Evolutionary conservation across 2,329 filamentous ascomycete species (phyloP).

Genomic region (Sclerotinia nivalis): DNA sequence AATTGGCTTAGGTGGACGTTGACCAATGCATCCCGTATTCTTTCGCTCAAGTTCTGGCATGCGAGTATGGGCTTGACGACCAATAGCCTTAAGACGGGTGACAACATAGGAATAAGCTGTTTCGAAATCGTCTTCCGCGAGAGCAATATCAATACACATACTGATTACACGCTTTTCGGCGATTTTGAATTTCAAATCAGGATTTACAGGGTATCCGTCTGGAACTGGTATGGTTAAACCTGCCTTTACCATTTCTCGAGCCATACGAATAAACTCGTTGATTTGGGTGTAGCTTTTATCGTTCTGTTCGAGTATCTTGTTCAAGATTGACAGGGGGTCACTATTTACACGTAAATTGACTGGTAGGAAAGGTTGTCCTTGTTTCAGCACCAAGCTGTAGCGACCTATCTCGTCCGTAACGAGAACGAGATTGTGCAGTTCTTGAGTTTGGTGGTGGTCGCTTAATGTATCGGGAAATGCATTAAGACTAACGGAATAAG

Average conservation of each 20-base stretch:
- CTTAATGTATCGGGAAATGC: slow-evolving; percentile 62
- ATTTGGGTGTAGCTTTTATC: slow-evolving; percentile 70
- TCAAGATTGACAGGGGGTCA: slow-evolving; percentile 73
- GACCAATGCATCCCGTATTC: slow-evolving; percentile 33
- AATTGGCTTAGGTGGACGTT: slow-evolving; percentile 34
- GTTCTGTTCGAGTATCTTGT: slow-evolving; percentile 75
- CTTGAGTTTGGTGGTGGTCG: slow-evolving; percentile 52
- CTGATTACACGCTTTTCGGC: slow-evolving; percentile 70
- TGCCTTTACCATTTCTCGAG: slow-evolving; percentile 63
- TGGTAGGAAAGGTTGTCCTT: slow-evolving; percentile 77
- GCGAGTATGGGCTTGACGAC: slow-evolving; percentile 36
- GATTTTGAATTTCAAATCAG: slow-evolving; percentile 34
- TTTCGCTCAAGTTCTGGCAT: slow-evolving; percentile 30
- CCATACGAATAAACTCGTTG: slow-evolving; percentile 71
- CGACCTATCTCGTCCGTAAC: slow-evolving; percentile 75
- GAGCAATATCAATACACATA: slow-evolving; percentile 77
- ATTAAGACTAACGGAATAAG: slow-evolving; percentile 52
- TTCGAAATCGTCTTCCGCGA: slow-evolving; percentile 78
- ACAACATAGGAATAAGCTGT: slow-evolving; percentile 84
- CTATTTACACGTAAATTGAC: slow-evolving; percentile 74
- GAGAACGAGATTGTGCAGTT: slow-evolving; percentile 64
- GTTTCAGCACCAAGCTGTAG: slow-evolving; percentile 75
- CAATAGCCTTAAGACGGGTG: slow-evolving; percentile 58
- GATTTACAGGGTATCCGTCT: slow-evolving; percentile 20
- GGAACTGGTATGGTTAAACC: slow-evolving; percentile 46